Base-by-base conservation (phyloP, 768 basidiomycete genomes). In the Termitomyces sp. region DNA sequence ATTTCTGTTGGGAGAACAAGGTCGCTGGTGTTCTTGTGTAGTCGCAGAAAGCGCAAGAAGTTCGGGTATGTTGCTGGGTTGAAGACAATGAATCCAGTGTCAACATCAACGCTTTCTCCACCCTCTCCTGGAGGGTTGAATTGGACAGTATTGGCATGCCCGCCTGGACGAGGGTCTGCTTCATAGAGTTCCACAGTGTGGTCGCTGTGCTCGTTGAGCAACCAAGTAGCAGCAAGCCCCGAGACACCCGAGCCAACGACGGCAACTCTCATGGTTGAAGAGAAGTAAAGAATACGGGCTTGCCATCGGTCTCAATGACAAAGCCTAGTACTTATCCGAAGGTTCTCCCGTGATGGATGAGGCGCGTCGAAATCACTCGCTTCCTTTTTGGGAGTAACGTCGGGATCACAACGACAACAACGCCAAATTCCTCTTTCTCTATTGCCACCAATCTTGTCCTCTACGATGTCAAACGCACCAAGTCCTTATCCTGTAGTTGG, bases 51-150 rank as follows among this genome's bases (percentile, higher is more conserved):
- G 45, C 83, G 81, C 53, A 90, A 79, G 69, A 92, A 90, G 71
- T 92, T 91, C 22, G 90, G 91, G 67, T 91, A 92, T 0, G 90
- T 90, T 40, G 76, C 77, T 0, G 89, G 87, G 69, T 92, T 91
- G 72, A 89, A 84, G 7, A 91, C 90, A 65, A 91, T 89, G 40
- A 35, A 65, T 48, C 60, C 91, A 85, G 87, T 89, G 72, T 92
- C 90, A 13, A 92, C 90, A 38, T 83, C 77, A 1, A 87, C 77
- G 4, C 75, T 71, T 36, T 73, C 67, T 16, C 63, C 58, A 24
- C 71, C 52, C 15, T 74, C 62, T 60, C 76, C 72, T n/a, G 48
- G 74, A 5, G 77, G 75, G 18, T 68, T 69, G 70, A 84, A 90
- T 45, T 69, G 70, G 9, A 91, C 85, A 0, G 91, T 92, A 68